Evolutionary conservation across 2,329 filamentous ascomycete genomes (phyloP).

Genomic region (Claviceps maximensis): DNA sequence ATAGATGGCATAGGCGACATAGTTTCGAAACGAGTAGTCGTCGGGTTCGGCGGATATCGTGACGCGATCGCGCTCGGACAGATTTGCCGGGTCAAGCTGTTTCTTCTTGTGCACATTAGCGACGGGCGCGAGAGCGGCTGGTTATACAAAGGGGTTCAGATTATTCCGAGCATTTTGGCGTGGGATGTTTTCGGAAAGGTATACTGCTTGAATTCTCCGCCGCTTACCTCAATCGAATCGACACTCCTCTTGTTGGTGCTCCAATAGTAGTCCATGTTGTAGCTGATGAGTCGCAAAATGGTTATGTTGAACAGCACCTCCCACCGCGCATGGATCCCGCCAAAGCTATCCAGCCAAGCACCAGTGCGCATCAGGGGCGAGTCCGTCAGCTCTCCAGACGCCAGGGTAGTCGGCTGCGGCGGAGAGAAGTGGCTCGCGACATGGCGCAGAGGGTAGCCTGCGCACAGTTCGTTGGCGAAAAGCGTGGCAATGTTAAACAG

Average conservation of each 20-base stretch:
- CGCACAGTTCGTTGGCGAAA: slow-evolving; percentile 77
- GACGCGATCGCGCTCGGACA: slow-evolving; percentile 83
- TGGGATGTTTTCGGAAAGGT: no score
- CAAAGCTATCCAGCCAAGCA: slow-evolving; percentile 60
- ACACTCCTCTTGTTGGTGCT: slow-evolving; percentile 51
- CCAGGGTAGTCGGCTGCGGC: neutral
- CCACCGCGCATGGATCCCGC: slow-evolving; percentile 82
- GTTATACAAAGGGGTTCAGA: no score
- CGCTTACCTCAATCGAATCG: slow-evolving; percentile 67
- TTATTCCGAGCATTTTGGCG: no score
- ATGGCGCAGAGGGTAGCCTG: slow-evolving; percentile 60
- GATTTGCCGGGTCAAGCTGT: slow-evolving; percentile 72
- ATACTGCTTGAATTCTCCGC: no score
- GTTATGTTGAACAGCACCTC: slow-evolving; percentile 98
- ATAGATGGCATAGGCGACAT: slow-evolving; percentile 80
- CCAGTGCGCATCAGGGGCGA: slow-evolving; percentile 46
- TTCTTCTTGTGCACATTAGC: slow-evolving; percentile 85
- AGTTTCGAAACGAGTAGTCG: slow-evolving; percentile 75
- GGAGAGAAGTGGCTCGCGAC: slow-evolving; percentile 42
- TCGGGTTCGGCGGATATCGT: slow-evolving; percentile 54
- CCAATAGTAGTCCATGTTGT: slow-evolving; percentile 97
- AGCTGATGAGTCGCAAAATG: slow-evolving; percentile 82
- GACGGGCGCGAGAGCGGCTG: no score
- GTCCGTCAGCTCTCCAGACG: slow-evolving; percentile 13
- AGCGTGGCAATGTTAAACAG: slow-evolving; percentile 73